phyloP scores from a whole-genome alignment of 2,329 filamentous ascomycete species.

The Botrytis sinoallii region DNA sequence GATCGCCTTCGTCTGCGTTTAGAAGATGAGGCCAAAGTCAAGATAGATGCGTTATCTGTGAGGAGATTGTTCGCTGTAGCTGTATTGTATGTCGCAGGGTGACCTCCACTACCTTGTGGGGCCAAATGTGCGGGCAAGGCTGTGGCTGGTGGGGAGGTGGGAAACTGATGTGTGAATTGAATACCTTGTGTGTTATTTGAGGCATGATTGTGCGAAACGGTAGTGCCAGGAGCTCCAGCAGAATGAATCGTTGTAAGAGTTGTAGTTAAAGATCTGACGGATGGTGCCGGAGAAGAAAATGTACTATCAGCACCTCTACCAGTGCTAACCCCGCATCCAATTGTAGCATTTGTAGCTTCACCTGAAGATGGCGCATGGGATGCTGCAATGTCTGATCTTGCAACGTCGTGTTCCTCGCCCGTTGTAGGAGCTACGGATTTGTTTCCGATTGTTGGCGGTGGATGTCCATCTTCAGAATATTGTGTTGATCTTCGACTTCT shows the following conservation, averaged over 20 bases:
- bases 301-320: slow-evolving; percentile 71
- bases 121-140: slow-evolving; percentile 70
- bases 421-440: slow-evolving; percentile 61
- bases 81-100: slow-evolving; percentile 70
- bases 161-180: slow-evolving; percentile 65
- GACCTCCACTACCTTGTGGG: slow-evolving; percentile 45
- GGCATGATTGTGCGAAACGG: slow-evolving; percentile 42
- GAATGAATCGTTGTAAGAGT: slow-evolving; percentile 86
- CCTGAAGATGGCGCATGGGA: slow-evolving; percentile 67
- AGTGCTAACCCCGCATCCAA: slow-evolving; percentile 61
- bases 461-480: slow-evolving; percentile 58
- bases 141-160: slow-evolving; percentile 61
- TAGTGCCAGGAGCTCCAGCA: slow-evolving; percentile 52
- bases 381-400: slow-evolving; percentile 69
- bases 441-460: slow-evolving; percentile 59
- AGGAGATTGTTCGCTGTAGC: slow-evolving; percentile 79
- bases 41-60: slow-evolving; percentile 81
- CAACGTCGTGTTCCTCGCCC: slow-evolving; percentile 66
- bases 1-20: slow-evolving; percentile 74
- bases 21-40: slow-evolving; percentile 79
- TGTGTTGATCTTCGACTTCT: slow-evolving; percentile 58
- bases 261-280: slow-evolving; percentile 75
- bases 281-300: slow-evolving; percentile 79
- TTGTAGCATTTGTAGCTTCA: slow-evolving; percentile 71
- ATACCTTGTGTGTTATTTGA: slow-evolving; percentile 41